Conservation (phyloP, 495 filamentous ascomycete genomes). For the Penicillium roqueforti region DNA sequence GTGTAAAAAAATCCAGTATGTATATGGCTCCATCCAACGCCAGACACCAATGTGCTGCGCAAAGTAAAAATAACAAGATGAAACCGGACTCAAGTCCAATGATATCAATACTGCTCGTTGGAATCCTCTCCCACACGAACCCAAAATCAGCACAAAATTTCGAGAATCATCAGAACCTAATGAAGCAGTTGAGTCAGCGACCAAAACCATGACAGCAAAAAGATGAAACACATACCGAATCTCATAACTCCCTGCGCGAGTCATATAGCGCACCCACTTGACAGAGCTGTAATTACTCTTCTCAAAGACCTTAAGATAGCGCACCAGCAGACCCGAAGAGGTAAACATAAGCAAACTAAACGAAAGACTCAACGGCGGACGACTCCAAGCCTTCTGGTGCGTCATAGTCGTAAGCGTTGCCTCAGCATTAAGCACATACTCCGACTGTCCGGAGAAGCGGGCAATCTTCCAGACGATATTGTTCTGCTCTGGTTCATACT, state of each 20-base stretch:
- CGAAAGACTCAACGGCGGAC: conserved; percentile 85
- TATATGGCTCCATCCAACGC: conserved; percentile 24
- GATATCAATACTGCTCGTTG: conserved; percentile 8
- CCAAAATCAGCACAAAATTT: neutral
- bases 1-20: conserved; percentile 8
- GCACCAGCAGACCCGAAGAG: conserved; percentile 80
- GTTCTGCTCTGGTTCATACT: conserved; percentile 97
- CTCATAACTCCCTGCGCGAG: conserved; percentile 67
- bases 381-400: conserved; percentile 95
- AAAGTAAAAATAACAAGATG: conserved; percentile 3
- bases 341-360: conserved; percentile 99
- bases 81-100: conserved; percentile 1
- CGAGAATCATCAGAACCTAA: conserved; percentile 11
- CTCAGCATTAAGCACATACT: conserved; percentile 92
- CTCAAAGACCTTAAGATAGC: conserved; percentile 99
- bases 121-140: neutral
- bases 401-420: conserved; percentile 94
- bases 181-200: neutral
- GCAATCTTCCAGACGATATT: conserved; percentile 99
- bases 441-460: conserved; percentile 89
- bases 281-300: conserved; percentile 98
- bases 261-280: conserved; percentile 99
- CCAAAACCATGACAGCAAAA: neutral
- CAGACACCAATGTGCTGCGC: conserved; percentile 21
- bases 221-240: conserved; percentile 43